Evolutionary conservation across 2,329 filamentous ascomycete genomes (phyloP), one percentile per base, ranked within the genome.

Genomic region (Pestalotiopsis sp.): DNA sequence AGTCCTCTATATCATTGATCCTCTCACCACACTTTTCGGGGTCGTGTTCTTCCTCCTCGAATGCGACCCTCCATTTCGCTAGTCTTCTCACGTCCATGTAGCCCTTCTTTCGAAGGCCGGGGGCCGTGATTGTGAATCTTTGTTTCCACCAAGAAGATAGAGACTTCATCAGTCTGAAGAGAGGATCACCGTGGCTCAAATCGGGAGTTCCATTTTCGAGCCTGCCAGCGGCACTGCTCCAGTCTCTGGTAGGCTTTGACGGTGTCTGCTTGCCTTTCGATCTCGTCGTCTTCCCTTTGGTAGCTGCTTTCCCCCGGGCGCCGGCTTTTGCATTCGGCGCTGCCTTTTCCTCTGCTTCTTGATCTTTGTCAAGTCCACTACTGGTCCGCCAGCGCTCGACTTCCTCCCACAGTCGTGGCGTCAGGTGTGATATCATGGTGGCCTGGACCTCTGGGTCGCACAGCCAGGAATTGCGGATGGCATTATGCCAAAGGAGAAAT

Each of bases 81-180:
- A 97, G 82, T 27, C 89, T 86, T 73, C 91, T 86, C n/a, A 94
- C 86, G 0, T 92, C 86, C 83, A 95, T 92, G 77, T 98, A 98
- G 0, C 96, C 96, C 77, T 89, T 87, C 81, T 98, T 99, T n/a
- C 95, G 88, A 25, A 98, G 76, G 0, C 93, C 94, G 0, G 95
- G 94, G 0, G 91, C 87, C 0, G 90, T 94, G 58, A 96, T 85
- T 1, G 84, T 87, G 79, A 97, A 99, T 41, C 91, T 87, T 74
- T 94, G 92, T 77, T 91, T 94, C 96, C 96, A 99, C 85, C 94
- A 98, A 1, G 90, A 87, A 11, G 91, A 85, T n/a, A 99, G 81
- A 3, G 89, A 85, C 74, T 92, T 92, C 75, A 98, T 84, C 4
- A 98, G 83, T 25, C 91, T 86, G 66, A 95, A 87, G 4, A 97